These are phyloP conservation scores for Smallanthus sonchifolius DNA, from an alignment of 129 eudicot species.

Conservation along the genomic window DNA sequence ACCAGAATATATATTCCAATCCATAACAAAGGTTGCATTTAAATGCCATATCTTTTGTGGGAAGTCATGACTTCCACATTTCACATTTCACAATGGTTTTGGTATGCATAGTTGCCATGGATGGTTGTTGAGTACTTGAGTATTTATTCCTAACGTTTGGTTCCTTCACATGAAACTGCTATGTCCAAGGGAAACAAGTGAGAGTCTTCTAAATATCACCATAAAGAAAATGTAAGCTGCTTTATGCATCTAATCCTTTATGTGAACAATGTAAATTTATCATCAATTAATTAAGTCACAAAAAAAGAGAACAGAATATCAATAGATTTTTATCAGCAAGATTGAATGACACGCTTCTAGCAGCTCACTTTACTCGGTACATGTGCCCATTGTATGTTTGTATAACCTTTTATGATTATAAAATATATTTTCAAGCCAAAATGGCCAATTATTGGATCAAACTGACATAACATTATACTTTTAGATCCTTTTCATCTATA, in stretches of 20 bases:
- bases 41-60: background rate
- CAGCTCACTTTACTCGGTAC: slow-evolving; percentile 17
- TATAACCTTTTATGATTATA: slow-evolving; percentile 4
- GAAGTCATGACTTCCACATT: slow-evolving; percentile 10
- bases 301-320: slow-evolving; percentile 5
- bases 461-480: slow-evolving; percentile 13
- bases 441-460: background rate
- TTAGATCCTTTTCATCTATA: slow-evolving; percentile 19
- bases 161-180: background rate
- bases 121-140: background rate
- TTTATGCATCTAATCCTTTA: slow-evolving; percentile 21
- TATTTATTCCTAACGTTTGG: background rate
- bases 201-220: slow-evolving; percentile 2
- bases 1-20: slow-evolving; percentile 8
- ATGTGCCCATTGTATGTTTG: slow-evolving; percentile 11
- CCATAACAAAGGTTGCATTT: slow-evolving; percentile 1
- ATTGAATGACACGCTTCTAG: slow-evolving; percentile 13
- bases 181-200: slow-evolving; percentile 11
- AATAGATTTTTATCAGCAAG: slow-evolving; percentile 14
- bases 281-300: slow-evolving; percentile 5
- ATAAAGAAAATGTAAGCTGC: slow-evolving; percentile 13
- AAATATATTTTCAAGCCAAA: background rate
- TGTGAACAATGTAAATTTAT: background rate
- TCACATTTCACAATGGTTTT: slow-evolving; percentile 2
- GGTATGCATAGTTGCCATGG: background rate